Conservation (phyloP, 2,329 filamentous ascomycete genomes). For the Neoarthrinium moseri region DNA sequence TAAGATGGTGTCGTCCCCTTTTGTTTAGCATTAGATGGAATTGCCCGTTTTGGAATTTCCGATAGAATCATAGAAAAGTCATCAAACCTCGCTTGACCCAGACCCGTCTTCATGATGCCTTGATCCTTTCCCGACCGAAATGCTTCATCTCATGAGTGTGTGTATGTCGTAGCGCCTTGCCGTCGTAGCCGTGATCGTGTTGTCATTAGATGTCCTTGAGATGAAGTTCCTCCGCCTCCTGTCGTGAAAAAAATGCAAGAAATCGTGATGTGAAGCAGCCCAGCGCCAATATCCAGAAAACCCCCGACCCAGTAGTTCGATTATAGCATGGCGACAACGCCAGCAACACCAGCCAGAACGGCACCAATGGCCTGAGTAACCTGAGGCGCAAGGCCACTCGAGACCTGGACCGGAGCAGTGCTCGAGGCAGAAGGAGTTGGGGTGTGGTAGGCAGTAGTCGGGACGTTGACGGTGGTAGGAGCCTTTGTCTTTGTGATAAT, state of each 20-base stretch:
- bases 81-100: too few relatives aligned
- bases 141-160: not conserved
- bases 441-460: constrained; percentile 10
- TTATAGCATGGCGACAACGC: constrained; percentile 24
- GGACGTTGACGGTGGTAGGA: constrained; percentile 18
- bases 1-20: not conserved
- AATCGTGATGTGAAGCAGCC: constrained; percentile 4
- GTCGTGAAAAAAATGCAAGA: constrained; percentile 7
- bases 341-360: constrained; percentile 24
- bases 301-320: not conserved
- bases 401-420: constrained; percentile 7
- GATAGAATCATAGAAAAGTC: too few relatives aligned
- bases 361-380: constrained; percentile 21
- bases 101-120: constrained; percentile 9
- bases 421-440: constrained; percentile 3
- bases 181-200: constrained; percentile 8
- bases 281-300: constrained; percentile 7
- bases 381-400: constrained; percentile 16
- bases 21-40: not conserved
- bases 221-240: constrained; percentile 1
- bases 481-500: constrained; percentile 28
- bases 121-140: not conserved
- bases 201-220: constrained; percentile 3
- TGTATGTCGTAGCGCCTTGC: constrained; percentile 5
- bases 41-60: not conserved